A percentile compares a stretch with the other conserved stretches of the same genome.
These are phyloP conservation scores for Diaporthe velutina DNA, from an alignment of 2,329 filamentous ascomycete genomes.

Conservation along the genomic window DNA sequence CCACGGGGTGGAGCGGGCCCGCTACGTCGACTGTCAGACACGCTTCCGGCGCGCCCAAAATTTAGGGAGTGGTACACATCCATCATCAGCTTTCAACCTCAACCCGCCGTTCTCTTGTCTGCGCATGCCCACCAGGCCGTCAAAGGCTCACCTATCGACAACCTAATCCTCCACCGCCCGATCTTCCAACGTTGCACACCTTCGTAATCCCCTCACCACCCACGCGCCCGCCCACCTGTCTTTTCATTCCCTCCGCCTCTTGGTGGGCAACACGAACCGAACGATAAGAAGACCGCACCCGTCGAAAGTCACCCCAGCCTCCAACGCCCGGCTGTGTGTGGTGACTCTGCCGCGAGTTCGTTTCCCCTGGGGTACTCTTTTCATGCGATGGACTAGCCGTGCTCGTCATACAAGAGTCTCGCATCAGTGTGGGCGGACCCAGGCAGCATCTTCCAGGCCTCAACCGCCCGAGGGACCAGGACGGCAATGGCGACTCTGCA, in stretches of 20 bases:
- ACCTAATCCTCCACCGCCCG: background rate
- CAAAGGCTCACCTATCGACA: conserved; percentile 9
- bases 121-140: background rate
- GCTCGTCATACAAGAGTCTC: conserved; percentile 28
- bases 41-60: conserved; percentile 36
- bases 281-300: conserved; percentile 1
- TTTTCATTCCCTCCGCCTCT: background rate
- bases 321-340: conserved; percentile 9
- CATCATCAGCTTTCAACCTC: conserved; percentile 30
- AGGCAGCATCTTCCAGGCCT: conserved; percentile 20
- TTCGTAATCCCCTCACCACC: background rate
- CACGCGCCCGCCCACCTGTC: background rate
- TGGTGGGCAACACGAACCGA: conserved; percentile 6
- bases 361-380: background rate
- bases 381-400: conserved; percentile 39
- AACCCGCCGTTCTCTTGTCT: conserved; percentile 7
- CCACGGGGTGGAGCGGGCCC: background rate
- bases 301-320: conserved; percentile 16
- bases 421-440: conserved; percentile 34
- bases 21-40: conserved; percentile 33
- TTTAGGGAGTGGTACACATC: conserved; percentile 27
- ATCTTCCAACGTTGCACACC: background rate
- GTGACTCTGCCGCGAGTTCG: background rate
- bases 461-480: conserved; percentile 22
- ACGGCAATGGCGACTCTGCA: conserved; percentile 38